A percentile compares a stretch with the other conserved stretches of the same genome.
Conservation (phyloP, 2,329 filamentous ascomycete species). For the Trichothecium sympodiale region DNA sequence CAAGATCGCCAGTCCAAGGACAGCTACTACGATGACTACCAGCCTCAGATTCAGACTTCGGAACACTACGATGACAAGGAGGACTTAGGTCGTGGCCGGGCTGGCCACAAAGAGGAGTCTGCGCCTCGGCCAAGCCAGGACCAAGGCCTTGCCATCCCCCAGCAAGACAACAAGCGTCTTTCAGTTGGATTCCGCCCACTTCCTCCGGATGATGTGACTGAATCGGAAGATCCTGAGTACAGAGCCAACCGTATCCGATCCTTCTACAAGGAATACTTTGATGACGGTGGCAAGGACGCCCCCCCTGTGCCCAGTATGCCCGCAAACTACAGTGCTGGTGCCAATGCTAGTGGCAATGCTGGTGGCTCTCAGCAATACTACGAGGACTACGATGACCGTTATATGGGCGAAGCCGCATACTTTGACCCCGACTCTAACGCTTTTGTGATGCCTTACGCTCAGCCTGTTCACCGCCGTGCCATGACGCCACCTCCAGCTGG, state of each 20-base stretch:
- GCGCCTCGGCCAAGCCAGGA: constrained; percentile 12
- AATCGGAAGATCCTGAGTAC: constrained; percentile 82
- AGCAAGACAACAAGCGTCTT: constrained; percentile 44
- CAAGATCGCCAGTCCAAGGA: constrained; percentile 4
- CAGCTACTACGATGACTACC: constrained; percentile 11
- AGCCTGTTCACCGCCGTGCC: constrained; percentile 76
- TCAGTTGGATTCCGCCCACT: constrained; percentile 72
- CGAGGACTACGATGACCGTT: constrained; percentile 65
- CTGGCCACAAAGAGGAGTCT: constrained; percentile 14
- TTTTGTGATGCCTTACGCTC: constrained; percentile 73
- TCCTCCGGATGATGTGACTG: constrained; percentile 69
- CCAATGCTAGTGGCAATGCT: constrained; percentile 11
- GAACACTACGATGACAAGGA: constrained; percentile 21
- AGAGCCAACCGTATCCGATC: constrained; percentile 94
- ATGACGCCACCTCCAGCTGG: constrained; percentile 83
- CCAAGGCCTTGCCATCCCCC: constrained; percentile 39
- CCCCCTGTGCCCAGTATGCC: constrained; percentile 27
- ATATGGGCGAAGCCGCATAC: constrained; percentile 50
- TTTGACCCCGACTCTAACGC: constrained; percentile 57
- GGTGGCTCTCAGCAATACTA: constrained; percentile 42
- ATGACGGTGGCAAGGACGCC: constrained; percentile 55
- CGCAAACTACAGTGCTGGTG: constrained; percentile 10
- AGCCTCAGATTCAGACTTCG: constrained; percentile 18
- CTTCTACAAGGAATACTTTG: constrained; percentile 99
- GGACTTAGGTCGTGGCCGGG: constrained; percentile 22